Base-by-base conservation (phyloP, 306 rosid genomes). In the Leucaena leucocephala region DNA sequence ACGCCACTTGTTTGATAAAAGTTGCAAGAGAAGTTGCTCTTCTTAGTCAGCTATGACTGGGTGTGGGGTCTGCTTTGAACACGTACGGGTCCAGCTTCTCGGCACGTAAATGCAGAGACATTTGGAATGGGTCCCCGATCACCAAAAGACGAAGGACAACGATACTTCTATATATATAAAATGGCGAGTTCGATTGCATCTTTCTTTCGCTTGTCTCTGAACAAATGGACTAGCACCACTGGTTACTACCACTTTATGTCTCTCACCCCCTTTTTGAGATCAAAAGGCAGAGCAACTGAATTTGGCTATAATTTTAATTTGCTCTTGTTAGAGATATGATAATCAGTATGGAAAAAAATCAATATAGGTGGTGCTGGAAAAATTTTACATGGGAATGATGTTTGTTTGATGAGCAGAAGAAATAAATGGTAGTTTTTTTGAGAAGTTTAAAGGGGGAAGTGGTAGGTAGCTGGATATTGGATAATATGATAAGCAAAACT, bases 1-100 rank as follows among this genome's bases (percentile, higher is more conserved):
- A 64, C 54, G 6, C 75, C 71, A 45, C 77, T 34, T 38, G 59
- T 78, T 58, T 67, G 43, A 67, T 55, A 21, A 16, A 75, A 73
- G 71, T 82, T 49, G 34, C 19, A 46, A 40, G 78, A 43, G 46
- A 72, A 21, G 65, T 68, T 78, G 82, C 81, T 46, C 64, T 22
- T 78, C 66, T 78, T 81, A 78, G 76, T 82, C 86, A 82, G 68
- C 79, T 16, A 22, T 68, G 80, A 68, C 80, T 72, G 35, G 17
- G 76, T 72, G 76, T 72, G 75, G 71, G 71, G 71, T 64, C 71
- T 72, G 39, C 38, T 77, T 76, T 63, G 75, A 75, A 77, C 36
- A 52, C 57, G 65, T 54, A 16, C n/a, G 45, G 75, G 69, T 65
- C 79, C 58, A 63, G 48, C 39, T 64, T 42, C 40, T 21, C 8